phyloP scores from a whole-genome alignment of 768 basidiomycete genomes.

The Plicaturopsis crispa region DNA sequence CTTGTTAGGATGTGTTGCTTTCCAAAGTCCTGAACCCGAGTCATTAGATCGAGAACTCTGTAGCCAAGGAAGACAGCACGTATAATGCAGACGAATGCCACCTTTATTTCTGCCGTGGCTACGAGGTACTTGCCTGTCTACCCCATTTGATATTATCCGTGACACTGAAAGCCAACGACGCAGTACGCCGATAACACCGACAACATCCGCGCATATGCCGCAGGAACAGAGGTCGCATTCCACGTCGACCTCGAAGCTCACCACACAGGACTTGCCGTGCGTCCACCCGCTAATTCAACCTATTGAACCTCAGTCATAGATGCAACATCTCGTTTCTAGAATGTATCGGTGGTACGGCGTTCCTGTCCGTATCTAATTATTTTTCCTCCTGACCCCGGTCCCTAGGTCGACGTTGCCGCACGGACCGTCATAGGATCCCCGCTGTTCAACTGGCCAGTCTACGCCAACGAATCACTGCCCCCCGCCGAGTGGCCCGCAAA shows the following conservation, averaged over 20 bases:
- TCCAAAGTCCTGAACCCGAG: background rate
- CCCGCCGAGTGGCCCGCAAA: constrained; percentile 25
- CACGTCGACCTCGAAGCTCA: constrained; percentile 24
- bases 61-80: background rate
- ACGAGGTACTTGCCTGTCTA: constrained; percentile 15
- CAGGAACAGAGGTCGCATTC: constrained; percentile 24
- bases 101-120: constrained; percentile 26
- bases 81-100: constrained; percentile 23
- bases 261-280: constrained; percentile 27
- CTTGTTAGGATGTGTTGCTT: background rate
- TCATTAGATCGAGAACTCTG: background rate
- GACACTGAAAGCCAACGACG: background rate
- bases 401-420: constrained; percentile 20
- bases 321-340: constrained; percentile 13
- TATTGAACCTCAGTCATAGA: background rate
- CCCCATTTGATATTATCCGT: background rate
- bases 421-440: constrained; percentile 19
- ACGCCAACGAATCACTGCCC: constrained; percentile 22
- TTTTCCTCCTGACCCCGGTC: background rate
- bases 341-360: constrained; percentile 23
- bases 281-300: constrained; percentile 4
- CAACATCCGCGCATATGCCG: constrained; percentile 18
- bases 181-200: constrained; percentile 23
- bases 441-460: constrained; percentile 25
- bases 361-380: background rate